Conservation (phyloP, 1,284 basidiomycete genomes). For the Ganoderma sinense region DNA sequence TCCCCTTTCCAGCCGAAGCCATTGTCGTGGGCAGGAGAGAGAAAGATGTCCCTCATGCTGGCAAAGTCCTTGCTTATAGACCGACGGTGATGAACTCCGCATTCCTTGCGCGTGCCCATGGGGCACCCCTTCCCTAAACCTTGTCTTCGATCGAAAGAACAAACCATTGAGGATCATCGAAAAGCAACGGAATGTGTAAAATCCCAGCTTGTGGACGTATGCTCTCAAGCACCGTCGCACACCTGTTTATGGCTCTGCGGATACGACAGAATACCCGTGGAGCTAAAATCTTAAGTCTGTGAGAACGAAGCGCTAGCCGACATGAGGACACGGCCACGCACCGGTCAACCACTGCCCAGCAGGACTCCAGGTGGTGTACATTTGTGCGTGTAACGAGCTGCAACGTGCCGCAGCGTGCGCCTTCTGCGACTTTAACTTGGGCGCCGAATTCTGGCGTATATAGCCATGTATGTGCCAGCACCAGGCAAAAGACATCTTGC, state of each 20-base stretch:
- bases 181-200: background rate
- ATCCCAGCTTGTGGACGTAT: background rate
- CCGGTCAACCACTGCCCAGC: background rate
- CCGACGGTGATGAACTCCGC: slow-evolving; percentile 25
- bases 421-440: background rate
- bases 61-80: slow-evolving; percentile 18
- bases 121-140: background rate
- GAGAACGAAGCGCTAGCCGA: background rate
- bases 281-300: background rate
- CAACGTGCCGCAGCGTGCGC: background rate
- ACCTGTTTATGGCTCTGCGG: background rate
- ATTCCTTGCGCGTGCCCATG: slow-evolving; percentile 20
- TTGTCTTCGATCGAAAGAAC: background rate
- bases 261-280: background rate
- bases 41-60: background rate
- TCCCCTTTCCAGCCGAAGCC: slow-evolving; percentile 5
- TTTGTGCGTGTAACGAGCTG: background rate
- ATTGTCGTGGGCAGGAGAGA: slow-evolving; percentile 11
- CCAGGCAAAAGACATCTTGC: background rate
- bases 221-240: background rate
- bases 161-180: background rate
- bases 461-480: background rate
- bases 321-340: background rate
- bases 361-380: background rate
- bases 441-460: background rate